These are phyloP conservation scores for Fusarium sp. DNA, from an alignment of 2,329 filamentous ascomycete genomes.

Conservation along the genomic window DNA sequence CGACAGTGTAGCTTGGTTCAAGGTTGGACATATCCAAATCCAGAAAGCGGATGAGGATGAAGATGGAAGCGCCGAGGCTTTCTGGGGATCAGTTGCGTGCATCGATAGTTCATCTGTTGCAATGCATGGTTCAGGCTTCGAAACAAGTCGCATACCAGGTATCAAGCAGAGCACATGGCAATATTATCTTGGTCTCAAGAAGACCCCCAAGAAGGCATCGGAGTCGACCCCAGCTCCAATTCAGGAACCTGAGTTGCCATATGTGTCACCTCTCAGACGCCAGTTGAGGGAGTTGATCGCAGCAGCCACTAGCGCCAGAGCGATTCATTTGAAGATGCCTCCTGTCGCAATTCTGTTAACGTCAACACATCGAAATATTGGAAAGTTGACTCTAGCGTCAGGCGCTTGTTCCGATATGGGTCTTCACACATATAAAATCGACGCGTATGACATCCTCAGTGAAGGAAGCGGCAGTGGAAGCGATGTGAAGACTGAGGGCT, in stretches of 20 bases:
- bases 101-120: conserved; percentile 88
- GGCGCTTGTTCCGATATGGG: conserved; percentile 88
- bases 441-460: conserved; percentile 93
- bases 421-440: conserved; percentile 86
- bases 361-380: conserved; percentile 92
- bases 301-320: conserved; percentile 86
- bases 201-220: conserved; percentile 61
- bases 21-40: conserved; percentile 77
- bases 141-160: conserved; percentile 81
- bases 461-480: conserved; percentile 83
- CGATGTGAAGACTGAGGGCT: conserved; percentile 93
- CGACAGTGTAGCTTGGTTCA: conserved; percentile 89
- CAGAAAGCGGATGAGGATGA: conserved; percentile 63
- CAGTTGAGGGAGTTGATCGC: conserved; percentile 85
- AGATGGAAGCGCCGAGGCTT: conserved; percentile 70
- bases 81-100: conserved; percentile 86
- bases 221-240: conserved; percentile 53
- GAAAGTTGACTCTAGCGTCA: conserved; percentile 82
- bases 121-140: conserved; percentile 91
- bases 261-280: conserved; percentile 69
- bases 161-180: conserved; percentile 83
- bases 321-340: conserved; percentile 86
- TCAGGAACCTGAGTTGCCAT: conserved; percentile 57
- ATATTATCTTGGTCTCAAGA: conserved; percentile 85
- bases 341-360: conserved; percentile 88